These are phyloP conservation scores for Paspalum notatum DNA, from an alignment of 176 grass and related monocot genomes.

Conservation along the genomic window DNA sequence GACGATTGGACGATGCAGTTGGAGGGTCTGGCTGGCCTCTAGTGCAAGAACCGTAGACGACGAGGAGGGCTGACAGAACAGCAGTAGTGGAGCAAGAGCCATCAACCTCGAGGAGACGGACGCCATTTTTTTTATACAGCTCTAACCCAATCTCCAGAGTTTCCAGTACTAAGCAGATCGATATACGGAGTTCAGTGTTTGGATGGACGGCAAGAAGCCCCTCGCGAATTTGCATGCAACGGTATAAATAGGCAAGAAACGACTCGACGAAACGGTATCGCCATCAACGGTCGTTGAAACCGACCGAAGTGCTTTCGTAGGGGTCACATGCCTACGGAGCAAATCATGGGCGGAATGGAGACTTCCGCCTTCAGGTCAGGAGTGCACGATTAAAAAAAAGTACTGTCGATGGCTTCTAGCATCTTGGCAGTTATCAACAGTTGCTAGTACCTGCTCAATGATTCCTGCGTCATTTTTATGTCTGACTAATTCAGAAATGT, in stretches of 20 bases:
- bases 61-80: too few relatives aligned
- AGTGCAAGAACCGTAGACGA: too few relatives aligned
- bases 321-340: conserved; percentile 51
- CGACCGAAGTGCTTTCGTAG: conserved; percentile 11
- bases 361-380: conserved; percentile 13
- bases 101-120: neutral
- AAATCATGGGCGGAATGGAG: conserved; percentile 33
- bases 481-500: too few relatives aligned
- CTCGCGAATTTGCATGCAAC: conserved; percentile 21
- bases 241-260: conserved; percentile 39
- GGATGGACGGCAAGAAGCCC: neutral
- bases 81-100: too few relatives aligned
- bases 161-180: too few relatives aligned
- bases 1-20: conserved; percentile 33
- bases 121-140: conserved; percentile 13
- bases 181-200: conserved; percentile 1
- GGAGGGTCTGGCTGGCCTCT: too few relatives aligned
- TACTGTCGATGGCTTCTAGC: neutral
- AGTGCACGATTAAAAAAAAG: conserved; percentile 33
- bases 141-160: too few relatives aligned
- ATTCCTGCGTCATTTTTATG: too few relatives aligned
- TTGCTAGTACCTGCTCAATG: too few relatives aligned
- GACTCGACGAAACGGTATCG: neutral
- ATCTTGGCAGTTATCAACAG: too few relatives aligned
- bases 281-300: conserved; percentile 11